These are phyloP conservation scores for Gynochthodes officinalis DNA, from an alignment of 257 asterid genomes.

Conservation along the genomic window DNA sequence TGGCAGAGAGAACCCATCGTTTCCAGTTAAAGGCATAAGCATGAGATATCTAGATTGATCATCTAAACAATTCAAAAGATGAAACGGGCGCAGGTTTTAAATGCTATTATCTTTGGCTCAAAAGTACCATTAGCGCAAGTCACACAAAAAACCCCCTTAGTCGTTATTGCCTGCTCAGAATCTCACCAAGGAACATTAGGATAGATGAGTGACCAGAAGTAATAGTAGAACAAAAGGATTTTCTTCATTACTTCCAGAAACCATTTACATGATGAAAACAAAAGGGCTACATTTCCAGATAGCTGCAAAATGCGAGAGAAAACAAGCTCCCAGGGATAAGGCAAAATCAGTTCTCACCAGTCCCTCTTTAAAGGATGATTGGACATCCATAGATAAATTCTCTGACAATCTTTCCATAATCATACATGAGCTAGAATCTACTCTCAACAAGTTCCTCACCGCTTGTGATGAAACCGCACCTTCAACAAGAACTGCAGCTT, in stretches of 20 bases:
- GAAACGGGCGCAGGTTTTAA: too few relatives aligned
- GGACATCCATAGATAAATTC: constrained; percentile 2
- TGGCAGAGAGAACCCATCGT: too few relatives aligned
- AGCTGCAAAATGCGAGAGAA: constrained; percentile 53
- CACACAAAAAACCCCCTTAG: too few relatives aligned
- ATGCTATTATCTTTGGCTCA: too few relatives aligned
- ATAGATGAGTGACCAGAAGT: too few relatives aligned
- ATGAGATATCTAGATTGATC: too few relatives aligned
- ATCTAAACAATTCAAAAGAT: too few relatives aligned
- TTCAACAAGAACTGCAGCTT: constrained; percentile 89
- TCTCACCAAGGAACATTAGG: too few relatives aligned
- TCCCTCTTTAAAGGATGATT: background rate
- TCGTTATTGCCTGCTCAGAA: too few relatives aligned
- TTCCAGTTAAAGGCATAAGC: too few relatives aligned
- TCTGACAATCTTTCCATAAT: background rate
- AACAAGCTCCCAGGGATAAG: constrained; percentile 12
- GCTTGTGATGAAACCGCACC: constrained; percentile 90
- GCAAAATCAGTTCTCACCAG: constrained; percentile 1
- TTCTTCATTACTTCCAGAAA: constrained; percentile 9
- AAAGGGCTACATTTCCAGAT: constrained; percentile 35
- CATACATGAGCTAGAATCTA: background rate
- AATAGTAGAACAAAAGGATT: background rate
- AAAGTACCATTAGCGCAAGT: too few relatives aligned
- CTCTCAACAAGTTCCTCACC: constrained; percentile 25
- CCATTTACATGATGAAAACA: constrained; percentile 15